These are phyloP conservation scores for Aspergillus phoenicis DNA, from an alignment of 2,329 filamentous ascomycete species.

Conservation along the genomic window DNA sequence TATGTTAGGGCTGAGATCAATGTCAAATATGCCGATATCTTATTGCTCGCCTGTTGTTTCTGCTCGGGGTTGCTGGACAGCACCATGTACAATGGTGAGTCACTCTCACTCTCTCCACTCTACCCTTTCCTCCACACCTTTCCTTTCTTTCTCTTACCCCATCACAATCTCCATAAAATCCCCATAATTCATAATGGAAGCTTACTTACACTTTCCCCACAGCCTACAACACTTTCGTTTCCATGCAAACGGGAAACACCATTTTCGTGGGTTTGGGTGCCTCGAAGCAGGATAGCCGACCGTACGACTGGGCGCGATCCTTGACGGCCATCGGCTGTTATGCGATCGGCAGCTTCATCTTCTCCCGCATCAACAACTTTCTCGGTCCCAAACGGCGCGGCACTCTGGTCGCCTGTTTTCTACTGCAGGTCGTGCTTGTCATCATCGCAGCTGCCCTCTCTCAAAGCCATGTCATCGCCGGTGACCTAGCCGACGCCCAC, in stretches of 20 bases:
- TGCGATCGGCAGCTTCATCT: slow-evolving; percentile 44
- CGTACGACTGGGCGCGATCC: slow-evolving; percentile 49
- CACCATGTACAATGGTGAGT: slow-evolving; percentile 34
- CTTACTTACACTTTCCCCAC: background rate
- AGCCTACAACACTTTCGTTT: slow-evolving; percentile 49
- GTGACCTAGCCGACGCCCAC: slow-evolving; percentile 9
- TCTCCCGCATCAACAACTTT: slow-evolving; percentile 39
- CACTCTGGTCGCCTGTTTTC: slow-evolving; percentile 32
- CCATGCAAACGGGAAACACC: slow-evolving; percentile 39
- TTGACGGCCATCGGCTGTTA: slow-evolving; percentile 50
- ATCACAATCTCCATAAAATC: background rate
- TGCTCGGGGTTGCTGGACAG: slow-evolving; percentile 33
- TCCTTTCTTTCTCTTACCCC: background rate
- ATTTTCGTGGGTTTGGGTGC: slow-evolving; percentile 49
- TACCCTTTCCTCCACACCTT: background rate
- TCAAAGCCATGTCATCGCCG: slow-evolving; percentile 28
- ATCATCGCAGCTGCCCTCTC: slow-evolving; percentile 32
- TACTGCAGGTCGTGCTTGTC: slow-evolving; percentile 31
- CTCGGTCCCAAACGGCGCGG: slow-evolving; percentile 27
- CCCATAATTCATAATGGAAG: too few relatives aligned
- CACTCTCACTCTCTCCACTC: background rate
- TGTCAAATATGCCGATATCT: slow-evolving; percentile 27
- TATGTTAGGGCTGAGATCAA: slow-evolving; percentile 27
- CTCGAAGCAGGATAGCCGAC: slow-evolving; percentile 43
- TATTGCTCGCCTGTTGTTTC: slow-evolving; percentile 32